phyloP scores from a whole-genome alignment of 106 monocot genomes.

The Triglochin maritima region DNA sequence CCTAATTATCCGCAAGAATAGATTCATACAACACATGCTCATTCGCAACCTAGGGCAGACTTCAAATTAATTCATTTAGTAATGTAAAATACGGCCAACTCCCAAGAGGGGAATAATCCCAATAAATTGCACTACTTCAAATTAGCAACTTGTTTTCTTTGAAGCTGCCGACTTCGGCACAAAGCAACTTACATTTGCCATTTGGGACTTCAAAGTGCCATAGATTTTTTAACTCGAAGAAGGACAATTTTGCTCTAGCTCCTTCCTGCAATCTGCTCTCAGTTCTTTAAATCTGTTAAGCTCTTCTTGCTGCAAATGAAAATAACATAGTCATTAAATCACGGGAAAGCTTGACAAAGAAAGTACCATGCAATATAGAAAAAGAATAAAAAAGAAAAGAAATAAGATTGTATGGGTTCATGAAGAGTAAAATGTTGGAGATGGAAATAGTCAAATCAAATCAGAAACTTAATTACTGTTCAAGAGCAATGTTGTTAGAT shows the following conservation, averaged over 20 bases:
- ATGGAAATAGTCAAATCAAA: not conserved
- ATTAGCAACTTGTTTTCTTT: too few species aligned
- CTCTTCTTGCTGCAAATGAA: constrained; percentile 7
- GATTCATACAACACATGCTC: too few species aligned
- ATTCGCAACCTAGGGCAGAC: too few species aligned
- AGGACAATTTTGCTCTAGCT: not conserved
- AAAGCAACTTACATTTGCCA: constrained; percentile 2
- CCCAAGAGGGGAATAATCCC: too few species aligned
- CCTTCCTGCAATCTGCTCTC: constrained; percentile 7
- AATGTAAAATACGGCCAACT: too few species aligned
- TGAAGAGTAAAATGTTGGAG: not conserved
- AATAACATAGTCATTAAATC: not conserved
- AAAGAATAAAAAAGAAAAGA: not conserved
- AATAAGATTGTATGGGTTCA: not conserved
- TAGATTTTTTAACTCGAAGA: not conserved
- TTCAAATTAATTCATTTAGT: too few species aligned
- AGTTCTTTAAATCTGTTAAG: constrained; percentile 8
- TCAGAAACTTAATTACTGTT: not conserved
- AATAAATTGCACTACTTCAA: too few species aligned
- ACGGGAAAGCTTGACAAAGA: not conserved
- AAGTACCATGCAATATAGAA: not conserved
- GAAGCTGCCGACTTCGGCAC: not conserved
- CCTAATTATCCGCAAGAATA: too few species aligned
- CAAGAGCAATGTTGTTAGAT: not conserved
- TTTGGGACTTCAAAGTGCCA: not conserved